Evolutionary conservation across 371 early-diverging fungal genomes (phyloP).

Genomic region (Batrachochytrium dendrobatidis): DNA sequence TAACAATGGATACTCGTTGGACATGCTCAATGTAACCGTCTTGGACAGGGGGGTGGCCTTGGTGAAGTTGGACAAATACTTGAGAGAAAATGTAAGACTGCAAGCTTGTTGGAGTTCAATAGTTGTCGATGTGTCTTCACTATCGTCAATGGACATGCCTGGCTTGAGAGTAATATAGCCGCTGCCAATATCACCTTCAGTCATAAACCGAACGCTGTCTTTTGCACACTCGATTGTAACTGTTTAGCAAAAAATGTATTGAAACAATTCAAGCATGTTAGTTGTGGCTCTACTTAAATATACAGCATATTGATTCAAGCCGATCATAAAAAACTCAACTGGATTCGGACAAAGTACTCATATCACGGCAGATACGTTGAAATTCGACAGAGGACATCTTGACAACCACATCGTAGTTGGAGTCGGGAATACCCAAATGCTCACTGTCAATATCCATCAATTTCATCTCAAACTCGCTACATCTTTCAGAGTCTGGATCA

Average conservation of each 20-base stretch:
- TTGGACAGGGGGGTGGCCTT: conserved; percentile 87
- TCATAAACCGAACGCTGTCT: conserved; percentile 86
- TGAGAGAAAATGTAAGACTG: conserved; percentile 80
- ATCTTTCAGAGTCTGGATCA: conserved; percentile 71
- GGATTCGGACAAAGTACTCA: conserved; percentile 79
- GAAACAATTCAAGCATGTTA: background rate
- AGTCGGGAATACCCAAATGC: conserved; percentile 93
- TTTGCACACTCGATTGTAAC: conserved; percentile 85
- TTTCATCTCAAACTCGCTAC: conserved; percentile 91
- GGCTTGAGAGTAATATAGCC: conserved; percentile 80
- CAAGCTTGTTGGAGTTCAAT: conserved; percentile 76
- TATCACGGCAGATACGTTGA: conserved; percentile 85
- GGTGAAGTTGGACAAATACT: conserved; percentile 89
- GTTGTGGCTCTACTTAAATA: background rate
- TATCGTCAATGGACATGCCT: conserved; percentile 64
- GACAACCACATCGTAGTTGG: conserved; percentile 84
- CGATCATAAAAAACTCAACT: too few species aligned
- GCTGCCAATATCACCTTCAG: conserved; percentile 84
- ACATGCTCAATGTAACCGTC: conserved; percentile 71
- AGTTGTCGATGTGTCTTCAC: conserved; percentile 63
- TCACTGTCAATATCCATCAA: conserved; percentile 96
- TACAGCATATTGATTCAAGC: too few species aligned
- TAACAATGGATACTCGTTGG: conserved; percentile 83
- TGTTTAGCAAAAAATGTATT: conserved; percentile 18
- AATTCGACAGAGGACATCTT: conserved; percentile 86